Evolutionary conservation across 331 rosid species (phyloP).

Genomic region (Telfairia occidentalis): DNA sequence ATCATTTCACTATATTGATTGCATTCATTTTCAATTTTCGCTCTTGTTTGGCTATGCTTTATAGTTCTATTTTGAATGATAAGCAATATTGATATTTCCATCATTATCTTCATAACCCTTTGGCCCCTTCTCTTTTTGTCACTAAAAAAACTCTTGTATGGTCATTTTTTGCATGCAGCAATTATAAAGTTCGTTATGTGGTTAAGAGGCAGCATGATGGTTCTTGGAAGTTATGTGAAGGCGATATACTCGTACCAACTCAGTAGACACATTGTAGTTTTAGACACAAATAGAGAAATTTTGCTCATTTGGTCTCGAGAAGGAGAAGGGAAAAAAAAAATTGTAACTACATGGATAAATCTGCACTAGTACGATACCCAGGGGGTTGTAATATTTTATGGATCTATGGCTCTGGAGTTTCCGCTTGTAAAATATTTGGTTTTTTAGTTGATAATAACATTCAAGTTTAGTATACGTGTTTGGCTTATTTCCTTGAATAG

Average conservation of each 20-base stretch:
- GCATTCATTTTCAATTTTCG: not conserved
- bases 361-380: not conserved
- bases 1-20: not conserved
- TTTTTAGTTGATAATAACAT: not conserved
- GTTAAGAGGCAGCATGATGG: constrained; percentile 72
- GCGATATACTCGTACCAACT: constrained; percentile 40
- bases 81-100: not conserved
- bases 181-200: constrained; percentile 69
- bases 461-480: not conserved
- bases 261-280: constrained; percentile 8
- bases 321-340: not conserved
- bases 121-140: not conserved
- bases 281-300: not conserved
- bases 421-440: not conserved
- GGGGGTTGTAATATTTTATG: not conserved
- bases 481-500: not conserved
- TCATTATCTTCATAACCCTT: not conserved
- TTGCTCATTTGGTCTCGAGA: not conserved
- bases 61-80: not conserved
- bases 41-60: not conserved
- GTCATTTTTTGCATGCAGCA: constrained; percentile 33
- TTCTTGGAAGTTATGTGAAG: constrained; percentile 86
- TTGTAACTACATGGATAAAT: not conserved
- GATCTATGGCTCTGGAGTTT: not conserved
- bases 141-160: not conserved